Evolutionary conservation across 2,329 filamentous ascomycete genomes (phyloP).

Genomic region (Aspergillus niger): DNA sequence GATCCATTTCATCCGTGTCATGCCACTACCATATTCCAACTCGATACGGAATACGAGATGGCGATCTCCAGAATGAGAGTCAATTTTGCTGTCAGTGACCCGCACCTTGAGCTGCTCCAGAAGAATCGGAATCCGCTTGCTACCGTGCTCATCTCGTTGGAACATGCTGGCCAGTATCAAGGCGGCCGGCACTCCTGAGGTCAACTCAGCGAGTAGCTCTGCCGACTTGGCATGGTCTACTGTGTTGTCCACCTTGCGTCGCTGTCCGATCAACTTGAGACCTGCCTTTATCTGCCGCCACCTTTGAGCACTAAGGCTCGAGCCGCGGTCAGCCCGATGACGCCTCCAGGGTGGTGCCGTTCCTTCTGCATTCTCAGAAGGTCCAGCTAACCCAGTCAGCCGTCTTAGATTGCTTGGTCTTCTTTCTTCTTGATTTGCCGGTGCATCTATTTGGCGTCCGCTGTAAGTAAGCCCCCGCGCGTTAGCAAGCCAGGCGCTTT

Average conservation of each 20-base stretch:
- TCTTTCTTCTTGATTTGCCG: constrained; percentile 53
- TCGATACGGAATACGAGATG: constrained; percentile 90
- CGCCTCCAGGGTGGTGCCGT: constrained; percentile 58
- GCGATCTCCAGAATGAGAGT: constrained; percentile 59
- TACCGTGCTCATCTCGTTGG: constrained; percentile 92
- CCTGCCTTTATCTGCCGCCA: constrained; percentile 94
- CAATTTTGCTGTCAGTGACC: constrained; percentile 77
- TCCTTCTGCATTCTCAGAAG: constrained; percentile 65
- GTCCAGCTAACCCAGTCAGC: constrained; percentile 64
- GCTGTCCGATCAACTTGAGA: constrained; percentile 72
- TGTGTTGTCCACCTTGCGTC: constrained; percentile 78
- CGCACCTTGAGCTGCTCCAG: constrained; percentile 90
- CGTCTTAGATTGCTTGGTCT: constrained; percentile 66
- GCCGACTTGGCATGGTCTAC: constrained; percentile 95
- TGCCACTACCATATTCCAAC: constrained; percentile 91
- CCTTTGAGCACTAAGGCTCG: constrained; percentile 73
- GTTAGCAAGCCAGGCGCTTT: constrained; percentile 59
- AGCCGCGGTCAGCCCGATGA: constrained; percentile 63
- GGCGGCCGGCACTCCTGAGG: constrained; percentile 88
- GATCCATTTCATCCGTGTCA: constrained; percentile 95
- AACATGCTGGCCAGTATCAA: constrained; percentile 97
- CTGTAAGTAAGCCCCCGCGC: constrained; percentile 50
- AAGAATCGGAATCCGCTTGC: constrained; percentile 90
- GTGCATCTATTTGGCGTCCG: constrained; percentile 54
- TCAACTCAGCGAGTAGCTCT: constrained; percentile 90